These are phyloP conservation scores for Blyttiomyces sp. DNA, from an alignment of 371 early-diverging fungal genomes.

Conservation along the genomic window DNA sequence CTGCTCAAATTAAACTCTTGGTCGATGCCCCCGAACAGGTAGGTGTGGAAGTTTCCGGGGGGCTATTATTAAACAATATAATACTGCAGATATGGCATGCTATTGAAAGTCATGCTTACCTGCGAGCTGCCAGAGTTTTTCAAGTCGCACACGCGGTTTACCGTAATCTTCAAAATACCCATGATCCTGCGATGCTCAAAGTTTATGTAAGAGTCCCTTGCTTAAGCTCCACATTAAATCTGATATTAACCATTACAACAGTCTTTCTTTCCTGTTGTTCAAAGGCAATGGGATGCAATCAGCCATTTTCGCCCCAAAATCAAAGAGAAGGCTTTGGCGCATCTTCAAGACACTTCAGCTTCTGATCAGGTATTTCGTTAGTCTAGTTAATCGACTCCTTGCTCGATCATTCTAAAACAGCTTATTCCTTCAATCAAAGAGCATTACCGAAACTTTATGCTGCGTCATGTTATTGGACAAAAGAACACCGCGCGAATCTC, in stretches of 20 bases:
- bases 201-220: background rate
- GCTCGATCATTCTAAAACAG: conserved; percentile 1
- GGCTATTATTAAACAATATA: background rate
- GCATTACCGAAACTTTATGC: conserved; percentile 56
- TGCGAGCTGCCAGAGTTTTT: conserved; percentile 70
- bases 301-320: conserved; percentile 72
- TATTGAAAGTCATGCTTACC: conserved; percentile 63
- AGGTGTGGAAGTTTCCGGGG: background rate
- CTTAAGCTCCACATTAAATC: no score
- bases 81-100: conserved; percentile 68
- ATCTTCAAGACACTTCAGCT: no score
- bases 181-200: background rate
- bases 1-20: conserved; percentile 76
- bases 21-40: conserved; percentile 86
- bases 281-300: conserved; percentile 83
- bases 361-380: no score
- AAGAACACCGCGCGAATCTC: conserved; percentile 56
- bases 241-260: conserved; percentile 28
- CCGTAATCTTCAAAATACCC: conserved; percentile 52
- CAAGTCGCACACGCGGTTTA: conserved; percentile 64
- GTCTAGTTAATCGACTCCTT: no score
- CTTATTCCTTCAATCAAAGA: conserved; percentile 34
- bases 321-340: conserved; percentile 61
- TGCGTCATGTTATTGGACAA: conserved; percentile 64
- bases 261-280: conserved; percentile 74